Conservation (phyloP, 495 filamentous ascomycete genomes). For the Podospora australis region DNA sequence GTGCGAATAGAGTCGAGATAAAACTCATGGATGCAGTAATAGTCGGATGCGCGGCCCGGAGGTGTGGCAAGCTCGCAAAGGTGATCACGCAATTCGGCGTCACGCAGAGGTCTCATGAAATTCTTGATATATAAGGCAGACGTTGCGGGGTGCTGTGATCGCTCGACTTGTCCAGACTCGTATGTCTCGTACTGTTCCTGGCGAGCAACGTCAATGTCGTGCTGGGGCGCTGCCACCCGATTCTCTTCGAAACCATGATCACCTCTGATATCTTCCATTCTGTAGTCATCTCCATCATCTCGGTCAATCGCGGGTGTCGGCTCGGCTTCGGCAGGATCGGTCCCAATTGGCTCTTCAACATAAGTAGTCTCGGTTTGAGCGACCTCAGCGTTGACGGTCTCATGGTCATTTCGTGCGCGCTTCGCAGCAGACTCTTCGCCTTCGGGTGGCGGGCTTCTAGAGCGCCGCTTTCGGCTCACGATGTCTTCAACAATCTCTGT, state of each 20-base stretch:
- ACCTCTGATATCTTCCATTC: no score
- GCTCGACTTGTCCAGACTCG: slow-evolving; percentile 42
- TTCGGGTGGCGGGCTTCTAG: slow-evolving; percentile 55
- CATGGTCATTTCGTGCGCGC: slow-evolving; percentile 33
- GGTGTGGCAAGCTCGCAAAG: slow-evolving; percentile 60
- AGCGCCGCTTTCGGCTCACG: slow-evolving; percentile 69
- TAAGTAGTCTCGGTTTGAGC: no score
- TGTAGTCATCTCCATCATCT: no score
- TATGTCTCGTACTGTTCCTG: no score
- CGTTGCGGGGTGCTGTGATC: slow-evolving; percentile 78
- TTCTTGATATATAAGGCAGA: slow-evolving; percentile 83
- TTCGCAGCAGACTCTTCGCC: slow-evolving; percentile 38
- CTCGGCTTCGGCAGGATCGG: no score
- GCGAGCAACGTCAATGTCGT: no score
- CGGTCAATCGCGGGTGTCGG: slow-evolving; percentile 24
- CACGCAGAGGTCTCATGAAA: slow-evolving; percentile 80
- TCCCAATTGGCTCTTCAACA: no score
- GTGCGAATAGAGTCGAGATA: slow-evolving; percentile 80
- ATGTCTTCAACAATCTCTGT: slow-evolving; percentile 46
- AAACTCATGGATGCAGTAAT: slow-evolving; percentile 56
- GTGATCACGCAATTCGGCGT: slow-evolving; percentile 55
- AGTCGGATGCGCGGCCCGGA: slow-evolving; percentile 41
- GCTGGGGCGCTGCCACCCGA: no score
- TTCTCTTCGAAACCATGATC: no score
- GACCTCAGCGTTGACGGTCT: no score